phyloP scores from a whole-genome alignment of 1,284 basidiomycete genomes.

The Cryptococcus hybrid region DNA sequence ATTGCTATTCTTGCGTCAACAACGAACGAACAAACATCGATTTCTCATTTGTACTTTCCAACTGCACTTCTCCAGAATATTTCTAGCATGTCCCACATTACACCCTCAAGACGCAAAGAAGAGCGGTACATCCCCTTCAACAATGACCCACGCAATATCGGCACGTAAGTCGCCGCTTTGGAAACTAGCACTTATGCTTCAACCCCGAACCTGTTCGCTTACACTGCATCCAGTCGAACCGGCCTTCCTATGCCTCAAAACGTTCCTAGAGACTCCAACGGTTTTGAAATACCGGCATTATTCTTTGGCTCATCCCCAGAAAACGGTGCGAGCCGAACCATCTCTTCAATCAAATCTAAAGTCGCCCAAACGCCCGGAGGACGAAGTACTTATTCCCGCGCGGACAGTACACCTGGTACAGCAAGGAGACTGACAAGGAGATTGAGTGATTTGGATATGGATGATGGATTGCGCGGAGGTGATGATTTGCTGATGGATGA shows the following conservation, averaged over 20 bases:
- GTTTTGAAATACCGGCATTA: constrained; percentile 76
- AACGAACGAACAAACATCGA: no score
- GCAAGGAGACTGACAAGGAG: constrained; percentile 35
- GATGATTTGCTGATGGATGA: constrained; percentile 53
- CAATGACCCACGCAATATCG: constrained; percentile 3
- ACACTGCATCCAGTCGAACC: constrained; percentile 29
- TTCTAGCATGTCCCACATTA: neutral
- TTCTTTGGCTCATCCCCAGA: constrained; percentile 56
- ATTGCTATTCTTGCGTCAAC: no score
- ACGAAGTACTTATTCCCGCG: neutral
- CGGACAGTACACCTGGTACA: neutral
- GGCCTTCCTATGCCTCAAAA: constrained; percentile 47
- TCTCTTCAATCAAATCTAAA: neutral
- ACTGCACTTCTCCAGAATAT: no score
- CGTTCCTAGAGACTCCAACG: constrained; percentile 71
- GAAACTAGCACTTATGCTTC: neutral
- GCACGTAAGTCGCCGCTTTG: neutral
- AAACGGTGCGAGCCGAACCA: neutral
- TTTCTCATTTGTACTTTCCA: no score
- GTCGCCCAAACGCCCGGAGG: neutral
- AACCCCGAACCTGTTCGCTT: neutral
- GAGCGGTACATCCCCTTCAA: constrained; percentile 5
- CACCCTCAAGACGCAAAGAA: neutral
- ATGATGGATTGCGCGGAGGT: constrained; percentile 59
- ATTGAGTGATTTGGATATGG: constrained; percentile 19